phyloP scores from a whole-genome alignment of 1,284 basidiomycete genomes.

The Ceratobasidium sp. region DNA sequence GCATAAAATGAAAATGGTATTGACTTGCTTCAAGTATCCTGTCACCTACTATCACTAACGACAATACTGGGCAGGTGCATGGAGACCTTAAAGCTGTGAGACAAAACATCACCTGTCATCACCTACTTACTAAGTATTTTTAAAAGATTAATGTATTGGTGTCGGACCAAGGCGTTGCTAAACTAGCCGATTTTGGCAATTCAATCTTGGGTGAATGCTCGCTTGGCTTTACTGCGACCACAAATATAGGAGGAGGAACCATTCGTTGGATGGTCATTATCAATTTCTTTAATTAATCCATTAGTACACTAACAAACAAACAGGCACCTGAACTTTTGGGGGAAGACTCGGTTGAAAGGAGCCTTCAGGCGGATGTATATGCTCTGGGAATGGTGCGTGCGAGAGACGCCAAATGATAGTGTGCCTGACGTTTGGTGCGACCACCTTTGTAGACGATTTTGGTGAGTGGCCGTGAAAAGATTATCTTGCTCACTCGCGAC shows the following conservation, averaged over 20 bases:
- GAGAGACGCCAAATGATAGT: not conserved
- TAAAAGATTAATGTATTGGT: not conserved
- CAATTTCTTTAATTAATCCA: too few relatives aligned
- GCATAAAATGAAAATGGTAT: conserved; percentile 14
- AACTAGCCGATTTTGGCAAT: not conserved
- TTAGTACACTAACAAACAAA: not conserved
- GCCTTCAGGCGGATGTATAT: not conserved
- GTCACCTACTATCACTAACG: too few relatives aligned
- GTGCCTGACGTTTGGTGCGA: too few relatives aligned
- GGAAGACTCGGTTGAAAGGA: not conserved
- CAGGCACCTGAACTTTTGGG: conserved; percentile 3
- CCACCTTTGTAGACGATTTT: not conserved
- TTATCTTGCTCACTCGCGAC: not conserved
- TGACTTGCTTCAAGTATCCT: too few relatives aligned
- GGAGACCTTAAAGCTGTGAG: not conserved
- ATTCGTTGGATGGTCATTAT: not conserved
- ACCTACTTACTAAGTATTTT: not conserved
- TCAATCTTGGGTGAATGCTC: not conserved
- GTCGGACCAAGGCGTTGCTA: not conserved
- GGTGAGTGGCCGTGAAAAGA: too few relatives aligned
- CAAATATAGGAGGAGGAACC: not conserved
- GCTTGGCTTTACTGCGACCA: not conserved
- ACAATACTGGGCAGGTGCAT: too few relatives aligned
- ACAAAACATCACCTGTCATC: too few relatives aligned
- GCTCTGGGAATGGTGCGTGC: not conserved